phyloP scores from a whole-genome alignment of 23 red algal species.

The Gracilaria caudata region DNA sequence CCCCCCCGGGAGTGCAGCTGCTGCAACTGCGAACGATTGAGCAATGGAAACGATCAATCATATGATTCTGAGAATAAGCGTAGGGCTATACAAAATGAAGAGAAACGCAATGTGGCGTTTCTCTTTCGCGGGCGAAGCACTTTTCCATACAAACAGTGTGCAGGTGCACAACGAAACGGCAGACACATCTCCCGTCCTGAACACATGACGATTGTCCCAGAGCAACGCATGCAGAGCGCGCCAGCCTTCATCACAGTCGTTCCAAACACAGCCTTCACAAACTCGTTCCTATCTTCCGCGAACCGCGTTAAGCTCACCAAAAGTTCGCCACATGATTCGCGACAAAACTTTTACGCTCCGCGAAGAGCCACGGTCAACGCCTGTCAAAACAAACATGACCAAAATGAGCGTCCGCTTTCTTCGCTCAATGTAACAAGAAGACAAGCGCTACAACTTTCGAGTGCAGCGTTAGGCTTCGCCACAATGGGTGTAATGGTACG shows the following conservation, averaged over 20 bases:
- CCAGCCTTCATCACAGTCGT: background rate
- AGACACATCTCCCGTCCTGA: too few relatives aligned
- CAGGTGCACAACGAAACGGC: too few relatives aligned
- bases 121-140: too few relatives aligned
- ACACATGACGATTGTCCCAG: background rate
- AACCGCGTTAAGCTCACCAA: background rate
- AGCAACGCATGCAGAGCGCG: background rate
- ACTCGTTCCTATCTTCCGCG: background rate
- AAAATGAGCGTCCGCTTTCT: background rate
- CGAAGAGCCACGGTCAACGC: background rate
- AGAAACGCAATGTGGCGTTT: too few relatives aligned
- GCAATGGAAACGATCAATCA: too few relatives aligned
- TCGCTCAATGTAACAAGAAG: constrained; percentile 43
- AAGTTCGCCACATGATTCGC: background rate
- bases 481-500: constrained; percentile 41
- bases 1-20: too few relatives aligned
- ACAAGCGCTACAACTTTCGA: constrained; percentile 49
- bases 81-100: too few relatives aligned
- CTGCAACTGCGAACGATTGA: too few relatives aligned
- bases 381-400: background rate
- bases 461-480: constrained; percentile 28
- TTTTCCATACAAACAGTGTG: too few relatives aligned
- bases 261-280: background rate
- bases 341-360: background rate
- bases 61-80: too few relatives aligned